These are phyloP conservation scores for Fusarium ramigenum DNA, from an alignment of 2,329 filamentous ascomycete genomes.

Conservation along the genomic window DNA sequence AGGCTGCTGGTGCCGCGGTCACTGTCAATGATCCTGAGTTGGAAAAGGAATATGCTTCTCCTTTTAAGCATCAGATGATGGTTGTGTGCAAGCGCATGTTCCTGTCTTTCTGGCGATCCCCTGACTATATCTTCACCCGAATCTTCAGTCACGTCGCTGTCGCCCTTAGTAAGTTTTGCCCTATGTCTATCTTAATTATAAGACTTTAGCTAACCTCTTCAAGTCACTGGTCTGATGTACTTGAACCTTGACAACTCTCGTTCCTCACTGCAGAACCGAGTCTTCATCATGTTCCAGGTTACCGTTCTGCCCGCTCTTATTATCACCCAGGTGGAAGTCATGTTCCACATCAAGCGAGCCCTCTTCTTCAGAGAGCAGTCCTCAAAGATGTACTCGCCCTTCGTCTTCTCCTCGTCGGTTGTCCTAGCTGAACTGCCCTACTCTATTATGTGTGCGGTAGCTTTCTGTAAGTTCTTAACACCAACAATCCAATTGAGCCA, in stretches of 20 bases:
- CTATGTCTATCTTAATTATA: too few relatives aligned
- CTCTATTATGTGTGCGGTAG: constrained; percentile 79
- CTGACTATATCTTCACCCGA: constrained; percentile 89
- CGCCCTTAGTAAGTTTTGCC: constrained; percentile 58
- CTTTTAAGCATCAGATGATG: constrained; percentile 80
- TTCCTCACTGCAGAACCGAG: constrained; percentile 80
- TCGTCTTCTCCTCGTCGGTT: constrained; percentile 81
- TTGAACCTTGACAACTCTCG: constrained; percentile 80
- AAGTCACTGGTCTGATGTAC: constrained; percentile 79
- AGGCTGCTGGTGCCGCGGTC: constrained; percentile 50
- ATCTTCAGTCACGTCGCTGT: constrained; percentile 86
- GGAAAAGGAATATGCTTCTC: constrained; percentile 84
- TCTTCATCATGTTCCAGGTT: constrained; percentile 92
- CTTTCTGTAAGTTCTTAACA: constrained; percentile 62
- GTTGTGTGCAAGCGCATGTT: constrained; percentile 78
- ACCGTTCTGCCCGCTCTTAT: constrained; percentile 86
- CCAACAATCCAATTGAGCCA: too few relatives aligned
- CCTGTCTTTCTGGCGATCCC: constrained; percentile 83
- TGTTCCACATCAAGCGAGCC: constrained; percentile 81
- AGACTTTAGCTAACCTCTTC: background rate
- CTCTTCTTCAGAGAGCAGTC: constrained; percentile 89
- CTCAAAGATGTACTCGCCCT: constrained; percentile 85
- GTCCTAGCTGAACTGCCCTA: constrained; percentile 88
- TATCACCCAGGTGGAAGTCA: constrained; percentile 81
- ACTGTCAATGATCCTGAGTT: constrained; percentile 62